Base-by-base conservation (phyloP, 495 filamentous ascomycete genomes). In the Saxophila tyrrhenica region DNA sequence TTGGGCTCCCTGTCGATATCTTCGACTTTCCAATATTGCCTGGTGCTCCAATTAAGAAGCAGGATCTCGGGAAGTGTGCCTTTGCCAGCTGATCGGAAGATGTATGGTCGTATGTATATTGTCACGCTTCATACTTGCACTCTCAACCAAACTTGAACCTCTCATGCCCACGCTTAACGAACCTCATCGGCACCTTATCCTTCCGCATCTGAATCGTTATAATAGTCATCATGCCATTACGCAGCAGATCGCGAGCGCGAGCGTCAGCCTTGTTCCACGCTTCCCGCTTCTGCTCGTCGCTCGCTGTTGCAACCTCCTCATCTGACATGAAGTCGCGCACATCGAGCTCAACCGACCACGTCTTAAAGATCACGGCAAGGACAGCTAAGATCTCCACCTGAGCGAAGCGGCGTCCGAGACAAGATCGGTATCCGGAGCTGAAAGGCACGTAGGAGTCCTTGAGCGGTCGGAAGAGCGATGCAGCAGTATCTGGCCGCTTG, bases 1-100 rank as follows among this genome's bases (percentile, higher is more conserved):
- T 96, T 51, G 87, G 89, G 0, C 67, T 97, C 39, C 90, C 90
- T 13, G 89, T 94, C 75, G 90, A 97, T 72, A 95, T 97, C 50
- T 95, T 95, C 61, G 88, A 92, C 64, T 94, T 97, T 66, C 89
- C 95, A 67, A 89, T 95, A 57, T 78, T 81, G 50, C 87, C 89
- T 0, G 73, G 76, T 32, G 78, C 78, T 1, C 73, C 75, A 13
- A 79, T 74, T 22, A 74, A 80, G 65, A 78, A 76, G 70, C 62
- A 73, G 57, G 86, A 94, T 62, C 83, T 92, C 79, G 87, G 87
- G 0, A 70, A 63, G 41, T 94, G 88, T 67, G 87, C 87, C 19
- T 86, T 85, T 67, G 78, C 83, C 54, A 84, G 70, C 53, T 62
- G 19, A 50, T 11, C 7, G 20, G 16, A 44, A 39, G 35, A 39